Evolutionary conservation across 345 rosid species (phyloP), one percentile per base, ranked within the genome.

Genomic region (Camelina hispida): DNA sequence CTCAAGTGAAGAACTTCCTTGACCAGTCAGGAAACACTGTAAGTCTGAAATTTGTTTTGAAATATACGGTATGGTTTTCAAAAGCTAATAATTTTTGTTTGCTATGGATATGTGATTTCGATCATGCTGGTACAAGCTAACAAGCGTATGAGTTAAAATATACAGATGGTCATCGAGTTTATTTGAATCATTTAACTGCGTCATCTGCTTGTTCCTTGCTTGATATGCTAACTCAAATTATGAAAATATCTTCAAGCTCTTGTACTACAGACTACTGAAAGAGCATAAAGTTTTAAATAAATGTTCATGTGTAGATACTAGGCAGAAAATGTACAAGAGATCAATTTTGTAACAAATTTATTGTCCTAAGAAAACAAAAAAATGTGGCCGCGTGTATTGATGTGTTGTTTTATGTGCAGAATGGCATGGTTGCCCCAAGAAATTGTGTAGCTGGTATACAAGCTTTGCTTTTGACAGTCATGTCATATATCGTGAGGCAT

Each of bases 391-490:
- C 59, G 46, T 68, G 44, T 58, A 30, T 46, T 57, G 40, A 68
- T 69, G 54, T 75, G 52, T 52, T 11, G 62, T 53, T 60, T 37
- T 80, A 61, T 80, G 75, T 87, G 89, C 93, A 92, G 99, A 79
- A 73, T 69, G 85, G 66, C 42, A 50, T 57, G 37, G 68, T 61
- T 72, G 34, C 76, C 76, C 85, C 86, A 54, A 61, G 71, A 66
- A 75, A 83, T 72, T 83, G 80, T 76, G 74, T 87, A 61, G 78
- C 87, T 63, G 85, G 87, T 74, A 69, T 89, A 75, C 99, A 92
- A 68, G 81, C 87, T 71, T 83, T 84, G 85, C 91, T 95, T 68
- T 84, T 92, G 84, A 87, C 83, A 38, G 84, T 89, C 81, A 90
- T 95, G 97, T 89, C 89, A 79, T 82, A 82, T 75, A 64, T 87